Base-by-base conservation (phyloP, 495 filamentous ascomycete genomes). In the Chaetomium fimeti region DNA sequence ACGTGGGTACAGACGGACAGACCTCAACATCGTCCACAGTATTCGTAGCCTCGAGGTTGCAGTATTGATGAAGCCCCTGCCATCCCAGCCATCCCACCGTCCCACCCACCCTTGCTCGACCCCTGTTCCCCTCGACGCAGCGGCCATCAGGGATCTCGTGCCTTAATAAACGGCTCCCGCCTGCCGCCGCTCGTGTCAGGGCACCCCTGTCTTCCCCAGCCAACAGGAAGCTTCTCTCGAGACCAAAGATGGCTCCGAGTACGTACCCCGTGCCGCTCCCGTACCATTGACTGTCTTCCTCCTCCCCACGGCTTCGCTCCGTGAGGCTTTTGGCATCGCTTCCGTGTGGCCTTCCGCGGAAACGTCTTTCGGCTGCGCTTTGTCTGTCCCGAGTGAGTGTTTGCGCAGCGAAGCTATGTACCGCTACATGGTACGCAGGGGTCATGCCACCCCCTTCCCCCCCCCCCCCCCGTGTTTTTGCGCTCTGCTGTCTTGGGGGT, bases 221-320 rank as follows among this genome's bases (percentile, higher is more conserved):
- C 59, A 68, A 63, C 54, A 48, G 60, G 60, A 29, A 49, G 5
- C 6, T 27, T 36, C 4, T 15, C 16, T 45, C 22, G 7, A 38
- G 13, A 38, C 55, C 55, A 59, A 38, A 49, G 53, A 57, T 54
- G 43, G 57, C 38, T 24, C 47, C 28, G 43, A 40, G 65, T 66
- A 69, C 60, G 65, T 67, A 66, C 64, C 61, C 36, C 62, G 55
- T 71, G 66, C 68, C 64, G 67, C 68, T 71, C 65, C 60, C 45
- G 58, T 13, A 60, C 38, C 57, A 54, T 51, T 66, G 54, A 40
- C 22, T 22, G 40, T n/a, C 62, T 49, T 45, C 51, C 58, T 28
- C 13, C 45, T 22, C 43, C 42, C 49, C 58, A 43, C 22, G 24
- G 16, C 45, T 55, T 66, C 53, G n/a, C 49, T 61, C 63, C 59